phyloP scores from a whole-genome alignment of 2,329 filamentous ascomycete species.

The Talaromyces sp. region DNA sequence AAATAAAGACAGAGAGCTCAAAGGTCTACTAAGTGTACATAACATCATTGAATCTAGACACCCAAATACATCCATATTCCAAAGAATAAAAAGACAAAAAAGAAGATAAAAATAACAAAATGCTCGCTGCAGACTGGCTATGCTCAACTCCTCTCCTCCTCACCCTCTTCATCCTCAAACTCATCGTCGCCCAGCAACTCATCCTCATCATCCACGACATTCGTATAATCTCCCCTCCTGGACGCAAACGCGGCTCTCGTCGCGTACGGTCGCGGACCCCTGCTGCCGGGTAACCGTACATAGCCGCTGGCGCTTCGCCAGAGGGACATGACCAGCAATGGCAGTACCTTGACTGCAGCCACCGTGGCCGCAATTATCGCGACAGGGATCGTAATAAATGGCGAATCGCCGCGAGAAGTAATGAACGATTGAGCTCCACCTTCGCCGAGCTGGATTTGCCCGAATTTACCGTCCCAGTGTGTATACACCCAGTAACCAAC shows the following conservation, averaged over 20 bases:
- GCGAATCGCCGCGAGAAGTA: slow-evolving; percentile 65
- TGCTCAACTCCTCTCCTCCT: slow-evolving; percentile 23
- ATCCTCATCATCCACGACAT: slow-evolving; percentile 89
- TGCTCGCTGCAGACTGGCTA: neutral
- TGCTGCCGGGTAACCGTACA: slow-evolving; percentile 41
- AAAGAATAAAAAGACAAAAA: neutral
- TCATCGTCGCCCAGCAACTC: slow-evolving; percentile 84
- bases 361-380: slow-evolving; percentile 73
- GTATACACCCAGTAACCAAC: slow-evolving; percentile 81
- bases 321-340: slow-evolving; percentile 67
- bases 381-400: slow-evolving; percentile 80
- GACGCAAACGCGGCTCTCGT: slow-evolving; percentile 86
- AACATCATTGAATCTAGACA: slow-evolving; percentile 1
- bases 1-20: neutral
- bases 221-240: slow-evolving; percentile 79
- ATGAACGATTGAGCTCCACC: slow-evolving; percentile 27
- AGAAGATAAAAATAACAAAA: neutral
- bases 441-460: slow-evolving; percentile 78
- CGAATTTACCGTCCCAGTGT: slow-evolving; percentile 86
- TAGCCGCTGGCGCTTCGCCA: slow-evolving; percentile 63
- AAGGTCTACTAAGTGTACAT: neutral
- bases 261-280: slow-evolving; percentile 67
- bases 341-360: slow-evolving; percentile 66
- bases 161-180: slow-evolving; percentile 88
- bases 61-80: neutral